Base-by-base conservation (phyloP, 208 protist species). In the Wallacemonas sp. region DNA sequence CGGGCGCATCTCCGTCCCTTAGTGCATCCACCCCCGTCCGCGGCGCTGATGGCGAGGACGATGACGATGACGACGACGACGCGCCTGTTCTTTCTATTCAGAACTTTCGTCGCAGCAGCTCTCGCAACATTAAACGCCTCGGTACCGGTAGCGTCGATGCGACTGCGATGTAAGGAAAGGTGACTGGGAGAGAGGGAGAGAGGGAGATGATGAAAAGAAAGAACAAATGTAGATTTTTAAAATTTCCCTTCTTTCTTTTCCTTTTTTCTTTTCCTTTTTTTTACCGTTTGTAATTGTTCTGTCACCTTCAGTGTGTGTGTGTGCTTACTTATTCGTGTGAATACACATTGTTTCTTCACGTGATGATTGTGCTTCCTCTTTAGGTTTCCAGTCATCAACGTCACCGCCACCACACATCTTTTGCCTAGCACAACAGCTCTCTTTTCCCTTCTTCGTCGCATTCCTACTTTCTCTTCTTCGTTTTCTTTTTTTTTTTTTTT, bases 71-170 rank as follows among this genome's bases (percentile, higher is more conserved):
- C 62, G 72, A 75, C 38, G 72, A 76, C 2, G 82, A 85, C 22
- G 81, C 82, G 39, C 69, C 76, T 31, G 44, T 68, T 31, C 44
- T 89, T 49, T 89, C 79, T 17, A 77, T 84, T 47, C 65, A 77
- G 38, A 78, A 64, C 54, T 83, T 89, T 31, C 68, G 70, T 14
- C 41, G 41, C 36, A 58, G 51, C 30, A 58, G 51, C 51, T 58
- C 51, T 9, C 51, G 51, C 51, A 58, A 58, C 51, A 58, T 58
- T 31, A 58, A 58, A 19, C 51, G 51, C 27, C 30, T 58, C 17
- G 51, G 28, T 17, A 58, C n/a, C n/a, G n/a, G 47, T 27, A 55
- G 51, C n/a, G 51, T n/a, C 17, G 51, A 58, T n/a, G 51, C 31
- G 30, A 30, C 51, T 27, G 30, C 51, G 12, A 4, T 33, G 8